Evolutionary conservation across 495 filamentous ascomycete species (phyloP), one percentile per base, ranked within the genome.

Genomic region (Margaritispora aquatica): DNA sequence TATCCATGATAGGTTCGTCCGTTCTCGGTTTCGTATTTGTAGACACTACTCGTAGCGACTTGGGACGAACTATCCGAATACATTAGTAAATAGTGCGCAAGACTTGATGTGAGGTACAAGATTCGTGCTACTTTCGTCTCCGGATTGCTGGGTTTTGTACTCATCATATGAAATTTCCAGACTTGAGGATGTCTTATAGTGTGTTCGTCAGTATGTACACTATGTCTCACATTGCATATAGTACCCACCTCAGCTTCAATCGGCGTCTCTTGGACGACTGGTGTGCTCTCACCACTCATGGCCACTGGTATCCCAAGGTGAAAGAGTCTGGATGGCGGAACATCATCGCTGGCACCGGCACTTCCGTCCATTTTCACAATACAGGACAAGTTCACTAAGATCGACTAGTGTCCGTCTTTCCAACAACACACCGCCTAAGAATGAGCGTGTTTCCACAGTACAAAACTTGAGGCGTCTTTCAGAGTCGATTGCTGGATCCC

Each of bases 1-100:
- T 82, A 85, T 48, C 80, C 74, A 64, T 85, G 81, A 58, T 85
- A 85, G 29, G 83, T 82, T 41, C 83, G 77, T 58, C 83, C 83
- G 60, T 84, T 84, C 64, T 84, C 78, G 59, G 81, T 79, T 62
- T 69, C 71, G 66, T 75, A 84, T 50, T 75, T 72, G 11, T 66
- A 72, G 7, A 77, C 70, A 62, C 67, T 73, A 7, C 71, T 68
- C n/a, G 69, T 70, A 2, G 75, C 55, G 34, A 48, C 41, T 38
- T 47, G 26, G 19, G 52, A 41, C 26, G 27, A 7, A 29, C 49
- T 60, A 29, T 52, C 55, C 20, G 68, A 11, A 57, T 15, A 3
- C 26, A 20, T 26, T 44, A 54, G 52, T 31, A 38, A n/a, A 29
- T 3, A 13, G 10, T 21, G 21, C 27, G 2, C 19, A 22, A 46